These are phyloP conservation scores for Mycoemilia scoparia DNA, from an alignment of 192 early-diverging fungal genomes.

Conservation along the genomic window DNA sequence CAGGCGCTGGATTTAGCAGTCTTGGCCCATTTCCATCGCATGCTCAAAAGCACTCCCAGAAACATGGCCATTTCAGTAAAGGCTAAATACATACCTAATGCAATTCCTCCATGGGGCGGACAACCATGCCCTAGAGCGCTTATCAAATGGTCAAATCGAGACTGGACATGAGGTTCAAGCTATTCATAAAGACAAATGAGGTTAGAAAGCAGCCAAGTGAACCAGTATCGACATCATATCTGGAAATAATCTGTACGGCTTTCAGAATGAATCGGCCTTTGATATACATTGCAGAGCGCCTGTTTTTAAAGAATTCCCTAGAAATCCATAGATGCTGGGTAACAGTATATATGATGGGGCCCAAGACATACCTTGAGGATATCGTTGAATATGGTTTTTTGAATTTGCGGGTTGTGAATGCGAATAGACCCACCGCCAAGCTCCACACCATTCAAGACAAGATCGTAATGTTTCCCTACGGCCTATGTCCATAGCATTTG, in stretches of 20 bases:
- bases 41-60: neutral
- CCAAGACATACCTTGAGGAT: slow-evolving; percentile 36
- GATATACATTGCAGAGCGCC: too few relatives aligned
- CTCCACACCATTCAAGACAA: slow-evolving; percentile 80
- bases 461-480: slow-evolving; percentile 71
- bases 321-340: too few relatives aligned
- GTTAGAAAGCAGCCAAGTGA: too few relatives aligned
- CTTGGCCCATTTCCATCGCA: too few relatives aligned
- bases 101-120: slow-evolving; percentile 80
- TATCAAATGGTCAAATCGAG: slow-evolving; percentile 62
- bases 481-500: slow-evolving; percentile 21
- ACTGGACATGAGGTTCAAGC: slow-evolving; percentile 31
- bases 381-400: slow-evolving; percentile 52
- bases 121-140: slow-evolving; percentile 65
- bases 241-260: too few relatives aligned
- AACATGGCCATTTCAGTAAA: neutral
- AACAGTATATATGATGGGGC: too few relatives aligned
- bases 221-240: too few relatives aligned
- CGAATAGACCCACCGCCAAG: slow-evolving; percentile 84
- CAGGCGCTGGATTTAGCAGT: neutral
- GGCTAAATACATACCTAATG: too few relatives aligned
- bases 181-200: slow-evolving; percentile 1
- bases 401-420: slow-evolving; percentile 59
- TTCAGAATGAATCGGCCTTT: too few relatives aligned
- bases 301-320: too few relatives aligned